Base-by-base conservation (phyloP, 2,329 filamentous ascomycete species). In the Monilinia fructicola region DNA sequence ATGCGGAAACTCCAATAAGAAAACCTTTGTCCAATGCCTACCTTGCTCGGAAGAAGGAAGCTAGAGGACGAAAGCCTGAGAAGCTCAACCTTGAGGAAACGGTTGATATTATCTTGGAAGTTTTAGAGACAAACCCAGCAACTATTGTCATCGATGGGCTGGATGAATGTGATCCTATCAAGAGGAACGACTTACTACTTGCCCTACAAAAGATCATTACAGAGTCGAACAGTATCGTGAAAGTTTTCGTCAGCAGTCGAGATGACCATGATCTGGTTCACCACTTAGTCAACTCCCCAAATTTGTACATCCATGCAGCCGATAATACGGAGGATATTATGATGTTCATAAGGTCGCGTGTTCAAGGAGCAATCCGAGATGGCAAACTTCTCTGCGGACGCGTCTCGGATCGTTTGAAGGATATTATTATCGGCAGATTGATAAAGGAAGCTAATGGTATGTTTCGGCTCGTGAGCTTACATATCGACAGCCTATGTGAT, bases 141-240 rank as follows among this genome's bases (percentile, higher is more conserved):
- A 67, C 54, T 16, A 66, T 70, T 11, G 46, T 69, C 23, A 54
- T 70, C 23, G 69, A 70, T 59, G 65, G 65, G 7, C 35, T 70
- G 23, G 69, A 69, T 46, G 69, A 70, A 53, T 70, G 66, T 42
- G 62, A 67, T 53, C 53, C 53, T 18, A 5, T 42, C 4, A 16
- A 28, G 28, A 58, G 69, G 31, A 54, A 67, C 5, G 44, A 65
- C 21, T 23, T 70, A 16, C 40, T 69, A 9, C 28, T 59, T 21
- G 58, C 53, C 12, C 28, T 68, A 11, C 38, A 67, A n/a, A 62
- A 18, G 16, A 67, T 71, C 3, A 62, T 67, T 42, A 28, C 18
- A 31, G 44, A 56, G 12, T 69, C 69, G 2, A 44, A 11, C 12
- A 66, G 54, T 35, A 12, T 70, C 3, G 59, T 68, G 28, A 70